These are phyloP conservation scores for Plectranthus barbatus DNA, from an alignment of 257 asterid genomes.

Conservation along the genomic window DNA sequence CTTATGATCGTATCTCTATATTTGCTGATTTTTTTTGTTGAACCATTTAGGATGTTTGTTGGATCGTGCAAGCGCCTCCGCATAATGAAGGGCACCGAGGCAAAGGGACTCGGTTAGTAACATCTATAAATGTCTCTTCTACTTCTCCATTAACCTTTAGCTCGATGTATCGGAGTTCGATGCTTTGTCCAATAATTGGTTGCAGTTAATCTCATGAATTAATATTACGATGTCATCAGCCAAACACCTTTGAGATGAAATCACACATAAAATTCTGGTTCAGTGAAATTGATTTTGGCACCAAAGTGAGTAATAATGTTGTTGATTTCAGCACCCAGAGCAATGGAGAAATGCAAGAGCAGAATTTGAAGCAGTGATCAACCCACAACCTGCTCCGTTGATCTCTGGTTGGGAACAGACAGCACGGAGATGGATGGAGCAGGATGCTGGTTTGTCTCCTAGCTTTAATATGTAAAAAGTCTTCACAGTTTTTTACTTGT, in stretches of 20 bases:
- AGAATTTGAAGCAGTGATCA: slow-evolving; percentile 23
- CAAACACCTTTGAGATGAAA: too few species aligned
- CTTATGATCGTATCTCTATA: not conserved
- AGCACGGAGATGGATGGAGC: too few species aligned
- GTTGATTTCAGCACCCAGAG: slow-evolving; percentile 40
- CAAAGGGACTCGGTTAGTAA: slow-evolving; percentile 55
- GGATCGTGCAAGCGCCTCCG: slow-evolving; percentile 62
- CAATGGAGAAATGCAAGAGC: slow-evolving; percentile 58
- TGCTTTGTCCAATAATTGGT: too few species aligned
- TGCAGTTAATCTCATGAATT: too few species aligned
- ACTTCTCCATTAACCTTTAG: not conserved
- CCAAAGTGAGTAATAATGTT: not conserved
- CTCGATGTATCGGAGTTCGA: not conserved
- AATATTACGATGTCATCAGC: too few species aligned
- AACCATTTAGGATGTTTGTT: slow-evolving; percentile 41
- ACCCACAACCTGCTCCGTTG: slow-evolving; percentile 39
- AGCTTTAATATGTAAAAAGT: too few species aligned
- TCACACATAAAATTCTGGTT: too few species aligned
- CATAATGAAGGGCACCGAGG: slow-evolving; percentile 58
- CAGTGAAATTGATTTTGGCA: too few species aligned
- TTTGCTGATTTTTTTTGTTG: not conserved
- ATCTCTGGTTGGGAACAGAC: slow-evolving; percentile 22
- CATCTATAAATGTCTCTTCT: not conserved
- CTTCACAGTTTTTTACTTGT: too few species aligned
- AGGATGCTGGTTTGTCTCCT: too few species aligned